Base-by-base conservation (phyloP, 2,329 filamentous ascomycete species). In the Aspergillus costaricaensis region DNA sequence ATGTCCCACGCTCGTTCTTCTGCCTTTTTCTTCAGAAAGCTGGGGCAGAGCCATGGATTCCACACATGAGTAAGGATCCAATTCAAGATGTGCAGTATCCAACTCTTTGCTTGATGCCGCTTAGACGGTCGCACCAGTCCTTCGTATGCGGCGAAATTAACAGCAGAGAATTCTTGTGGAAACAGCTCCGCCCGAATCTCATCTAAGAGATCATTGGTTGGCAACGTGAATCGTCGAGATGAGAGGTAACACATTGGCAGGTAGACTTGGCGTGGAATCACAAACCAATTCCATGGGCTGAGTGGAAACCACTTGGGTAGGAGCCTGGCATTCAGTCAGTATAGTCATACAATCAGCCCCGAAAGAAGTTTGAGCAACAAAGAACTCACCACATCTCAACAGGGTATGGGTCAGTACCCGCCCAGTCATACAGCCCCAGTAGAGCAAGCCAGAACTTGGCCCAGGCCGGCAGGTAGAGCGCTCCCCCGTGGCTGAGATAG, bases 381-480 rank as follows among this genome's bases (percentile, higher is more conserved):
- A 23, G 4, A 21, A 38, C 10, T 36, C 51, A 59, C 61, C 59
- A 63, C 27, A 55, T 25, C 27, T 63, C 61, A 0, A 49, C 51
- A 0, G 61, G 61, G 2, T 49, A 36, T 0, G 61, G 61, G 10
- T 59, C 55, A 3, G 57, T 55, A 1, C 53, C 44, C 0, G 48
- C 59, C 62, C 62, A 64, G 19, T 59, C 25, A 3, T 55, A 61
- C 0, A 64, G 14, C 1, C 57, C 57, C 15, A 64, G 50, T 9
- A 64, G 1, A 7, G 56, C 48, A 3, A 64, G 44, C 62, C 59
- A 64, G 38, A 64, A 57, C 17, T 64, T 64, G 2, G 52, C 59
- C 62, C 62, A 64, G 19, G 21, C 19, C 0, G 62, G 54, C 4
- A 55, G 21, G 8, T 51, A 19, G 1, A 57, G 4, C 1, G 50